Conservation (phyloP, 1,139 yeast species). For the Candida tetrigidarum region DNA sequence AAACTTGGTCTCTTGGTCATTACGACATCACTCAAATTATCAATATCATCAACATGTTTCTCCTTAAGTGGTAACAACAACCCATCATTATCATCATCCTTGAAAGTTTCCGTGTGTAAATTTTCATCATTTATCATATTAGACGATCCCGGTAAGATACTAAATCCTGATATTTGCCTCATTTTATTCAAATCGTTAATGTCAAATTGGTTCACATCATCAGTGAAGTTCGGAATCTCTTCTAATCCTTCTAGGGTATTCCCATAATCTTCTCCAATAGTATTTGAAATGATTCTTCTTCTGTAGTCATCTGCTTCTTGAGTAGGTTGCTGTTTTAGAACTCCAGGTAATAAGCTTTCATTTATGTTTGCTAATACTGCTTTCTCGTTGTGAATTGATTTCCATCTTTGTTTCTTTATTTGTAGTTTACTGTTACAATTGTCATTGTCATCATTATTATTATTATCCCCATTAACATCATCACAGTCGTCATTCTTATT, state of each 20-base stretch:
- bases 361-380: slow-evolving; percentile 34
- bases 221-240: slow-evolving; percentile 28
- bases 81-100: slow-evolving; percentile 1
- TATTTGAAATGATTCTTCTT: slow-evolving; percentile 1
- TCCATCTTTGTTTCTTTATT: slow-evolving; percentile 29
- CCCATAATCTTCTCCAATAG: slow-evolving; percentile 20
- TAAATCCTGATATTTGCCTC: slow-evolving; percentile 12
- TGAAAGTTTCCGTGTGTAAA: not conserved
- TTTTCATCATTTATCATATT: slow-evolving; percentile 17
- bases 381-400: slow-evolving; percentile 38
- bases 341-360: slow-evolving; percentile 41
- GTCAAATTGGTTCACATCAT: slow-evolving; percentile 7
- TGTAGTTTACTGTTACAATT: slow-evolving; percentile 1
- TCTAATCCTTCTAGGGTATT: slow-evolving; percentile 33
- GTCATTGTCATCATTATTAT: not conserved
- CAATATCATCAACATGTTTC: slow-evolving; percentile 28
- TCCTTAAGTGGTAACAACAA: slow-evolving; percentile 26
- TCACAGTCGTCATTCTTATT: too few relatives aligned
- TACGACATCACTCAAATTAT: slow-evolving; percentile 31
- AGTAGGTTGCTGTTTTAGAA: slow-evolving; percentile 23
- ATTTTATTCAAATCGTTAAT: slow-evolving; percentile 12
- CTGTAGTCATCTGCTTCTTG: not conserved
- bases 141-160: slow-evolving; percentile 19
- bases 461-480: not conserved
- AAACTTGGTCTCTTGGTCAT: slow-evolving; percentile 14